Evolutionary conservation across 1,139 yeast genomes (phyloP), one percentile per base, ranked within the genome.

Genomic region (Diutina rugosa): DNA sequence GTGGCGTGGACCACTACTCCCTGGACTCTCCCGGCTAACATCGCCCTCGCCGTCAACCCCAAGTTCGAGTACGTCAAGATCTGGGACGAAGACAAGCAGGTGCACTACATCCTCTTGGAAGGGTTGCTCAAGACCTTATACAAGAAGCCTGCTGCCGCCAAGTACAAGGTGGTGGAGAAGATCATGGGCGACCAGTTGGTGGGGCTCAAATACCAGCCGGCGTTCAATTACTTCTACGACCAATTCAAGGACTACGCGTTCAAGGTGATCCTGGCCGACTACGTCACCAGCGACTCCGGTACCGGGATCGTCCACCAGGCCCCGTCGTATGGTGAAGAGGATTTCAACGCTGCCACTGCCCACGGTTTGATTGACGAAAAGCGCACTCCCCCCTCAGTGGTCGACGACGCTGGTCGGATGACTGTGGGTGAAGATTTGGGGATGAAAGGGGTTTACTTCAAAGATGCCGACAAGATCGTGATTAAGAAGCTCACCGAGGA

Each of bases 1-100:
- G 91, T 93, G 55, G 99, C 98, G 18, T 93, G 99, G 99, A 93
- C 99, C 53, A 93, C 99, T 61, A 93, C 99, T 47, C 99, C 99
- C 56, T 93, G 99, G 99, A 95, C 99, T 56, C 79, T 93, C 67
- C 99, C 99, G 54, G 88, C 97, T 30, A 93, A 93, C 72, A 74
- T 93, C 68, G 95, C 93, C 16, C 79, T 93, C 61, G 91, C 96
- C 66, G 98, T 93, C 54, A 82, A 93, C 73, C 96, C 97, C 56
- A 82, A 83, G 28, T 85, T 90, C 61, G 98, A 90, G 72, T 93
- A 93, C 67, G 87, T 88, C 63, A 95, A 93, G 76, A 87, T 95
- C 62, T 85, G 76, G 63, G 98, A 93, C 69, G 97, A 91, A 73
- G 90, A 84, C 61, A 83, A 85, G 63, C 88, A 87, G 63, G 81